These are phyloP conservation scores for Cyberlindnera maclurae DNA, from an alignment of 805 yeast species.

Conservation along the genomic window DNA sequence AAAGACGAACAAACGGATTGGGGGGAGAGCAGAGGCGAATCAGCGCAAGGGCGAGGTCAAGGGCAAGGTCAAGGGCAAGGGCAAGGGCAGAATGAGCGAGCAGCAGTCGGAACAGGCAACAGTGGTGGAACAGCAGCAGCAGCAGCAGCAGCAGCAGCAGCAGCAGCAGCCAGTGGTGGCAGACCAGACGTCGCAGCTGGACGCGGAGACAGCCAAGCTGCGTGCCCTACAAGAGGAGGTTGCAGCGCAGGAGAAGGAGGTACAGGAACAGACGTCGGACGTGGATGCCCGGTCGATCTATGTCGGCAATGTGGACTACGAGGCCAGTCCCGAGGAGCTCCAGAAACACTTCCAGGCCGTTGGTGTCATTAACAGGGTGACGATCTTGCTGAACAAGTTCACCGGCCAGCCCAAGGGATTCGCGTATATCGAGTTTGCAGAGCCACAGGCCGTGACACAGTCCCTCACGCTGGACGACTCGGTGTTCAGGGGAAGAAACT, in stretches of 20 bases:
- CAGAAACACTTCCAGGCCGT: constrained; percentile 64
- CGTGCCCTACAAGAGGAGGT: constrained; percentile 50
- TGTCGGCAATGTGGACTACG: constrained; percentile 82
- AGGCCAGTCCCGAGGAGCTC: constrained; percentile 69
- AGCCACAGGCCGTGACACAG: constrained; percentile 50
- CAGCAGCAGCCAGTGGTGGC: not conserved
- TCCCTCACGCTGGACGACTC: constrained; percentile 65
- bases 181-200: constrained; percentile 10
- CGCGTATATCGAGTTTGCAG: constrained; percentile 82
- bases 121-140: constrained; percentile 1
- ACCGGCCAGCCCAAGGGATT: constrained; percentile 84
- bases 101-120: constrained; percentile 1
- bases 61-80: too few relatives aligned
- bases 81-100: not conserved
- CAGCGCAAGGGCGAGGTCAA: too few relatives aligned
- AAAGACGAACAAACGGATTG: not conserved
- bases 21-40: not conserved
- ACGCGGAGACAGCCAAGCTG: constrained; percentile 54
- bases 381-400: constrained; percentile 62
- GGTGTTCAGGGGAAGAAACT: constrained; percentile 56
- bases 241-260: constrained; percentile 34
- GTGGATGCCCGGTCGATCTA: constrained; percentile 72
- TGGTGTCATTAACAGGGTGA: constrained; percentile 74
- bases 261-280: constrained; percentile 47
- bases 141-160: not conserved